Conservation (phyloP, 257 asterid species). For the Capsicum pubescens region DNA sequence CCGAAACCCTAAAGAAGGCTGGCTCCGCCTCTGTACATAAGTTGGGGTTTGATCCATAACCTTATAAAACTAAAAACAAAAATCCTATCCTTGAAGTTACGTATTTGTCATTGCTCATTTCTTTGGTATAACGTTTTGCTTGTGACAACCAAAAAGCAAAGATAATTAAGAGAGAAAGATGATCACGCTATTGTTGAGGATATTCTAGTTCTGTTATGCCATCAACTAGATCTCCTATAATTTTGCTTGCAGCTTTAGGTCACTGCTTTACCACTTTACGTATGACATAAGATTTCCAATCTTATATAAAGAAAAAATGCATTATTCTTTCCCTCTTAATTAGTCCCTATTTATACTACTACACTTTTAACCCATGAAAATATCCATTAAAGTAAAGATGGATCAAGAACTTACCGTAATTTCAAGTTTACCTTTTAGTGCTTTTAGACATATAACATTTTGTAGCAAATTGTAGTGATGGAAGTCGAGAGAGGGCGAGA, state of each 20-base stretch:
- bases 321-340: not conserved
- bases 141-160: not conserved
- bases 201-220: not conserved
- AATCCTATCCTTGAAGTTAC: not conserved
- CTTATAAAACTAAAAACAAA: not conserved
- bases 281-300: not conserved
- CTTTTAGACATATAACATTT: too few relatives aligned
- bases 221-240: not conserved
- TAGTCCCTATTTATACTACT: not conserved
- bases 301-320: not conserved
- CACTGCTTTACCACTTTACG: slow-evolving; percentile 20
- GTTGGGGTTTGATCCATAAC: not conserved
- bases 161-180: not conserved
- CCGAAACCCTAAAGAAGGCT: too few relatives aligned
- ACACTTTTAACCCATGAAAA: not conserved
- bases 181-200: not conserved
- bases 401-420: too few relatives aligned
- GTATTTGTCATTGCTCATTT: not conserved
- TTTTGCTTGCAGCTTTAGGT: not conserved
- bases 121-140: not conserved
- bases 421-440: too few relatives aligned
- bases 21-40: not conserved
- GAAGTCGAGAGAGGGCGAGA: too few relatives aligned
- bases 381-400: too few relatives aligned
- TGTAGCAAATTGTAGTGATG: too few relatives aligned